Conservation (phyloP, 1,284 basidiomycete species). For the Chalciporus piperatoides region DNA sequence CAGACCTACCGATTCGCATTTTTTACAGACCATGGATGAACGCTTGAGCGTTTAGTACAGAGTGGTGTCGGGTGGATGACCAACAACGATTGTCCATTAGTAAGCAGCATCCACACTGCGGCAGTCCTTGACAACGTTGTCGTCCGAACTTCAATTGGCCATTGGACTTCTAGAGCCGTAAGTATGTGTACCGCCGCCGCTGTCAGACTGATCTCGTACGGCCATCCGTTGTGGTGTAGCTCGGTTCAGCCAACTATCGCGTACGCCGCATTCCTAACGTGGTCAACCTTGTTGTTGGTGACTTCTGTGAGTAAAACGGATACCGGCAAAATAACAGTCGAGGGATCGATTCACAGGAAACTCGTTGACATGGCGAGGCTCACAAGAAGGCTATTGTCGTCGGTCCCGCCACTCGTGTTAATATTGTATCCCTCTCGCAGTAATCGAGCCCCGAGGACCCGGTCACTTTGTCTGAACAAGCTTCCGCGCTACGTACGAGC, state of each 20-base stretch:
- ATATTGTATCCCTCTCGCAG: slow-evolving; percentile 43
- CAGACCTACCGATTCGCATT: slow-evolving; percentile 61
- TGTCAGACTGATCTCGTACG: neutral
- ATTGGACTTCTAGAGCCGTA: neutral
- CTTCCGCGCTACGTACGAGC: slow-evolving; percentile 28
- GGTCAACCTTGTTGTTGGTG: slow-evolving; percentile 28
- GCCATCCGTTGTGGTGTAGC: slow-evolving; percentile 5
- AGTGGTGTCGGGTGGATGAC: neutral
- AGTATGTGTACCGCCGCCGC: neutral
- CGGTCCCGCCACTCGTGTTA: slow-evolving; percentile 40
- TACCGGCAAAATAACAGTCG: slow-evolving; percentile 27
- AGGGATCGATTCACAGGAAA: slow-evolving; percentile 29
- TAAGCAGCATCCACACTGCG: too few species aligned
- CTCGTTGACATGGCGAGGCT: slow-evolving; percentile 58
- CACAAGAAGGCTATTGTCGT: slow-evolving; percentile 39
- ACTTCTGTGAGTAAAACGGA: slow-evolving; percentile 26
- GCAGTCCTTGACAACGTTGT: neutral
- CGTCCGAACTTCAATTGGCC: neutral
- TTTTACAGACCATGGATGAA: slow-evolving; percentile 66
- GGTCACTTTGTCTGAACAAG: slow-evolving; percentile 20
- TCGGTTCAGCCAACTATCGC: slow-evolving; percentile 2
- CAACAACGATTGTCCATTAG: neutral
- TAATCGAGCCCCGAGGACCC: slow-evolving; percentile 18
- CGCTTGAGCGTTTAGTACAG: slow-evolving; percentile 5
- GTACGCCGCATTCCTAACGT: slow-evolving; percentile 18